Percentiles rank a stretch among this genome's conserved stretches.
These are phyloP conservation scores for Crithidia expoeki DNA, from an alignment of 208 protist species.

Conservation along the genomic window DNA sequence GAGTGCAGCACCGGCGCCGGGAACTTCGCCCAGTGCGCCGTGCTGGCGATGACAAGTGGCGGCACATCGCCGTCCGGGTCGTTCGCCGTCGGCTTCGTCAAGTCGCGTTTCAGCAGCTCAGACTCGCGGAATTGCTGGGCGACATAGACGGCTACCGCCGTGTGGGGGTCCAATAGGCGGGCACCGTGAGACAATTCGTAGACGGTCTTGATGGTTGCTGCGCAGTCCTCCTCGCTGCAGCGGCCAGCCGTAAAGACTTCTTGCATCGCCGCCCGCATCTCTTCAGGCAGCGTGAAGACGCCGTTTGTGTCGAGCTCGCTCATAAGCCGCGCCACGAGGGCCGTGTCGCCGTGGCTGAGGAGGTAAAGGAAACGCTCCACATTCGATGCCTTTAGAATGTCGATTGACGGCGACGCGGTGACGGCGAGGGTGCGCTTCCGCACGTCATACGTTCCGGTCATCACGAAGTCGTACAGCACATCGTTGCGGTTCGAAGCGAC, in stretches of 20 bases:
- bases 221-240: slow-evolving; percentile 82
- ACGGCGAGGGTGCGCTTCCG: slow-evolving; percentile 45
- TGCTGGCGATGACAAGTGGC: slow-evolving; percentile 77
- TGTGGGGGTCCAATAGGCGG: slow-evolving; percentile 87
- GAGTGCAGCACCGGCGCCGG: slow-evolving; percentile 77
- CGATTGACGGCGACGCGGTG: slow-evolving; percentile 88
- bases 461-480: slow-evolving; percentile 93
- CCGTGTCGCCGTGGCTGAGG: slow-evolving; percentile 77
- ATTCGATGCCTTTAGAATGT: slow-evolving; percentile 95
- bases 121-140: slow-evolving; percentile 58
- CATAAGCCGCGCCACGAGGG: slow-evolving; percentile 68
- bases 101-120: slow-evolving; percentile 31
- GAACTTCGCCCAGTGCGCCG: slow-evolving; percentile 90
- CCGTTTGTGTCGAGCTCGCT: slow-evolving; percentile 56
- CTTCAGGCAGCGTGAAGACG: slow-evolving; percentile 59
- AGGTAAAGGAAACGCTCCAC: slow-evolving; percentile 96
- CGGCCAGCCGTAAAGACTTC: slow-evolving; percentile 61
- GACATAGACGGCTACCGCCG: slow-evolving; percentile 81
- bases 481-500: slow-evolving; percentile 96
- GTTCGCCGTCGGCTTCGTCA: slow-evolving; percentile 26
- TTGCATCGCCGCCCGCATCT: slow-evolving; percentile 56
- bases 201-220: slow-evolving; percentile 70
- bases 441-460: slow-evolving; percentile 86
- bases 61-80: slow-evolving; percentile 27
- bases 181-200: slow-evolving; percentile 48